Conservation (phyloP, 75 land plant species). For the Isoetes taiwanensis region DNA sequence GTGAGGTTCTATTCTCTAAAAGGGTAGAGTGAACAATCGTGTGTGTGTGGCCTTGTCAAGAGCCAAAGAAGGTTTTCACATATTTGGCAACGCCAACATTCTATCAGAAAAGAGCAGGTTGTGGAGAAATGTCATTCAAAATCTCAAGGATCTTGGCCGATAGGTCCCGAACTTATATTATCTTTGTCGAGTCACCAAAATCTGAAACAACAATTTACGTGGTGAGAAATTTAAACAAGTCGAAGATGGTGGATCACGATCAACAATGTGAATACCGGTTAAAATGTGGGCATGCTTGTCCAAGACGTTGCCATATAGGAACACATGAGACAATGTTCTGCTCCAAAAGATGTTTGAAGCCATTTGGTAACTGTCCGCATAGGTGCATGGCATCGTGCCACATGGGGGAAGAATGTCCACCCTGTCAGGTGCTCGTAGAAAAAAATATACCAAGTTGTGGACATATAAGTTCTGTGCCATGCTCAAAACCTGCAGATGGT, state of each 20-base stretch:
- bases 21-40: no score
- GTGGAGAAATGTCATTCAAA: background rate
- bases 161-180: background rate
- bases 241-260: background rate
- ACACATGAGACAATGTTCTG: background rate
- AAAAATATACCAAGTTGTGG: background rate
- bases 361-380: background rate
- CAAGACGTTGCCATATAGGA: background rate
- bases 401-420: background rate
- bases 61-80: background rate
- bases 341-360: background rate
- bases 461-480: background rate
- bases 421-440: background rate
- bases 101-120: background rate
- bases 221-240: background rate
- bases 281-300: background rate
- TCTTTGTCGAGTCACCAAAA: background rate
- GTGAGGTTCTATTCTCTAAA: no score
- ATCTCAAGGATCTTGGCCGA: background rate
- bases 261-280: background rate
- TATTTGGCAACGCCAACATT: background rate
- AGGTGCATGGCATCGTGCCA: background rate
- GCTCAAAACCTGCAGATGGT: background rate
- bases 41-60: background rate
- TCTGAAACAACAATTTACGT: background rate